phyloP scores from a whole-genome alignment of 2,329 filamentous ascomycete genomes.

The Botrytis tulipae region DNA sequence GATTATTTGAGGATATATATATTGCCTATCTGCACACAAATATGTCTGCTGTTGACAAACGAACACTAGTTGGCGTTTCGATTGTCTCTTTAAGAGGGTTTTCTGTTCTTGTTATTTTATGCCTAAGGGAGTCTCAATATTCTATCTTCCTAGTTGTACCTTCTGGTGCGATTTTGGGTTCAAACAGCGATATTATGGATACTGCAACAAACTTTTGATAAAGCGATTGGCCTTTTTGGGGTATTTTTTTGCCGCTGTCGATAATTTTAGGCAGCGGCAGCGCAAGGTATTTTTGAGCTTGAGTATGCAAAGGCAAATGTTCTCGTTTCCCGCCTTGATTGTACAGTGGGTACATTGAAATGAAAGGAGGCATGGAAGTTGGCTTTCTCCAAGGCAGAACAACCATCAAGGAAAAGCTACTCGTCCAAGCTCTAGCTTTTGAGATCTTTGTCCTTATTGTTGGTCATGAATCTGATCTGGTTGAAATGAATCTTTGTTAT shows the following conservation, averaged over 20 bases:
- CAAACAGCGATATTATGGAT: neutral
- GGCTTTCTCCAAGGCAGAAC: neutral
- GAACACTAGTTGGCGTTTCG: neutral
- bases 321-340: neutral
- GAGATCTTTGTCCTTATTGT: neutral
- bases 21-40: neutral
- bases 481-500: neutral
- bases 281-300: neutral
- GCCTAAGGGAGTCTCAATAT: neutral
- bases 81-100: neutral
- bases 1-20: neutral
- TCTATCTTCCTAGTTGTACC: neutral
- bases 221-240: neutral
- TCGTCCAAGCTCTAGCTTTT: neutral
- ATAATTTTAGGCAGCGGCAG: neutral
- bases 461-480: neutral
- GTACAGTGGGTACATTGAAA: neutral
- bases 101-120: neutral
- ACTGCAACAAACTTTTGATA: neutral
- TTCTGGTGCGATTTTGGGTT: neutral
- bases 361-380: neutral
- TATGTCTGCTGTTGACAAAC: neutral
- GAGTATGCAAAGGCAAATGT: neutral
- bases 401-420: neutral
- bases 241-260: neutral